Evolutionary conservation across 1,284 basidiomycete genomes (phyloP).

Genomic region (Rhodotorula sp.): DNA sequence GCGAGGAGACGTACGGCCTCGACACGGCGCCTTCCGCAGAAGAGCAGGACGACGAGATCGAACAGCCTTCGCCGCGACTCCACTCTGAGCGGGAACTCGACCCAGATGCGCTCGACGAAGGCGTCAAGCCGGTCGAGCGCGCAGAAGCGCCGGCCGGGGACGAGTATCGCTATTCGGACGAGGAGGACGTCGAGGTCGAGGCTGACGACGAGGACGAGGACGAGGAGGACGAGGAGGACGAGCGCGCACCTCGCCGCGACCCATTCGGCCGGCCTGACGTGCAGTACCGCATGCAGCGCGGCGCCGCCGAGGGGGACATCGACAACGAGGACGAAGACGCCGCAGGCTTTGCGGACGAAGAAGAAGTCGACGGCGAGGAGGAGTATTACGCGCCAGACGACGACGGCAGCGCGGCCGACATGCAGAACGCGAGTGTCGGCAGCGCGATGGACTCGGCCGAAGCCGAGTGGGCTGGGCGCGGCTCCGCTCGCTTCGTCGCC

Average conservation of each 20-base stretch:
- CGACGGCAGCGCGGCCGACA: background rate
- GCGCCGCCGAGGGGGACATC: background rate
- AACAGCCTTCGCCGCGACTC: too few relatives aligned
- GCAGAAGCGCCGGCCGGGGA: too few relatives aligned
- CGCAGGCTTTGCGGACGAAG: background rate
- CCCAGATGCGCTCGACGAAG: too few relatives aligned
- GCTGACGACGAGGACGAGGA: conserved; percentile 56
- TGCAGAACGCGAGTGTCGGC: background rate
- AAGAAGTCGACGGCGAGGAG: background rate
- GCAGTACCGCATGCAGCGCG: too few relatives aligned
- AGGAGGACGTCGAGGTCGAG: conserved; percentile 34
- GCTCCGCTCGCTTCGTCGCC: background rate
- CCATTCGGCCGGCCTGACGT: too few relatives aligned
- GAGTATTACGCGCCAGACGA: background rate
- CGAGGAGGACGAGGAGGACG: background rate
- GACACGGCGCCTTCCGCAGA: background rate
- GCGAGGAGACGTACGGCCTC: background rate
- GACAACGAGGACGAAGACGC: background rate
- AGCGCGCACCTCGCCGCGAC: too few relatives aligned
- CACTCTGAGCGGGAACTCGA: too few relatives aligned
- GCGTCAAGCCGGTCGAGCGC: too few relatives aligned
- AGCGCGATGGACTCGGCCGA: conserved; percentile 4
- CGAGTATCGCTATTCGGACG: background rate
- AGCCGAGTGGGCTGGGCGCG: conserved; percentile 1
- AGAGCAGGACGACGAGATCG: too few relatives aligned